Base-by-base conservation (phyloP, 805 yeast species). In the Monosporozyma aerobia region DNA sequence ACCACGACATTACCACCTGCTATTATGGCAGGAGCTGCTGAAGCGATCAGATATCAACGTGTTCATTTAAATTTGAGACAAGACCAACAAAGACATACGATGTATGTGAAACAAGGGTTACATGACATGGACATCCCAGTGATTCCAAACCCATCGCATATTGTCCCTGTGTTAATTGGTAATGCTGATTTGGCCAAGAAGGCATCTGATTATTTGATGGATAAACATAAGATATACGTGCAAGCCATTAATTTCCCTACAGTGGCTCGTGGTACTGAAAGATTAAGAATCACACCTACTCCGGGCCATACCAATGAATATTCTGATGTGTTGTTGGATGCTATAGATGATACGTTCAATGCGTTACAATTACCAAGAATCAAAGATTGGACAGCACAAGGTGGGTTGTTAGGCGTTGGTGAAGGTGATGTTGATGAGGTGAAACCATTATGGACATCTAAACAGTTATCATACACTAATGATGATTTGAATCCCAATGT, bases 161-260 rank as follows among this genome's bases (percentile, higher is more conserved):
- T 94, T 67, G 95, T 94, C 48, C 99, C 99, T 7, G 82, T 95
- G 41, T 78, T 94, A 56, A 86, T 94, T 63, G 99, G 99, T 59
- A 90, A 90, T 65, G 97, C 99, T 9, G 85, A 83, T 50, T 83
- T 85, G 58, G 97, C 98, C 52, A 92, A 92, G 69, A 74, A 74
- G 54, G 98, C 98, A 9, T 87, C 96, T 23, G 99, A 94, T 69
- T 69, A 86, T 69, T 80, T 94, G 65, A 81, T 94, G 76, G 79
- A 85, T 57, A 82, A 86, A 62, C 86, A 90, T 73, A 78, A 80
- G 58, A 90, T 94, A 68, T 94, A 94, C 65, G 99, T 95, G 47
- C 99, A 94, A 74, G 97, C 98, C 47, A 94, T 94, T 69, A 94
- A 94, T 75, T 94, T 85, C 82, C 99, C 99, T 56, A 94, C 99